Evolutionary conservation across 2,329 filamentous ascomycete species (phyloP).

Genomic region (Cytospora piceae): DNA sequence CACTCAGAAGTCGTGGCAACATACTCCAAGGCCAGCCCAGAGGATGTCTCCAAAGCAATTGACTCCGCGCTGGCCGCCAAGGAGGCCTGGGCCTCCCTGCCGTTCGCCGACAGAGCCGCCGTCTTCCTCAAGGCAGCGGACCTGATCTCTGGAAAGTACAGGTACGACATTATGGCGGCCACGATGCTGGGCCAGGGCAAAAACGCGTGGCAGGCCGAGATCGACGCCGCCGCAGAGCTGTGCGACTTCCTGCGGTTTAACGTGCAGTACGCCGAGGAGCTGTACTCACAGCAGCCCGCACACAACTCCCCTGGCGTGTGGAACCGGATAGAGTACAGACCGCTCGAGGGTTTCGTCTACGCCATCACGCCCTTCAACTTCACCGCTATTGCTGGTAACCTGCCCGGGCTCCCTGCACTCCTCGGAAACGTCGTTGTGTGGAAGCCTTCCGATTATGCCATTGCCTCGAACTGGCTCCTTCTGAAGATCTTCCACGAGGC

Average conservation of each 20-base stretch:
- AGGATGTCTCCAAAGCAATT: constrained; percentile 80
- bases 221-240: constrained; percentile 90
- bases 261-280: constrained; percentile 88
- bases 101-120: constrained; percentile 88
- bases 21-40: constrained; percentile 79
- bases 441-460: constrained; percentile 91
- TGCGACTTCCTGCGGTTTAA: constrained; percentile 94
- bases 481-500: constrained; percentile 91
- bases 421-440: constrained; percentile 95
- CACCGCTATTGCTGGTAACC: constrained; percentile 89
- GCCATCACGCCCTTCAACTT: constrained; percentile 97
- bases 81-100: constrained; percentile 79
- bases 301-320: constrained; percentile 85
- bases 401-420: constrained; percentile 79
- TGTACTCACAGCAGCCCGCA: constrained; percentile 84
- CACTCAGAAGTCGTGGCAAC: constrained; percentile 77
- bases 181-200: constrained; percentile 98
- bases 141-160: constrained; percentile 86
- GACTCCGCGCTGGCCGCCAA: constrained; percentile 85
- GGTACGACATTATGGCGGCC: constrained; percentile 94
- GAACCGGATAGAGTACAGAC: constrained; percentile 89
- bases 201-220: constrained; percentile 99
- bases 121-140: constrained; percentile 97
- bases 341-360: constrained; percentile 94
- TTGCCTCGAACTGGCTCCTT: constrained; percentile 88